Evolutionary conservation across 164 flowering plant species (phyloP).

Genomic region (Magnolia sinica): DNA sequence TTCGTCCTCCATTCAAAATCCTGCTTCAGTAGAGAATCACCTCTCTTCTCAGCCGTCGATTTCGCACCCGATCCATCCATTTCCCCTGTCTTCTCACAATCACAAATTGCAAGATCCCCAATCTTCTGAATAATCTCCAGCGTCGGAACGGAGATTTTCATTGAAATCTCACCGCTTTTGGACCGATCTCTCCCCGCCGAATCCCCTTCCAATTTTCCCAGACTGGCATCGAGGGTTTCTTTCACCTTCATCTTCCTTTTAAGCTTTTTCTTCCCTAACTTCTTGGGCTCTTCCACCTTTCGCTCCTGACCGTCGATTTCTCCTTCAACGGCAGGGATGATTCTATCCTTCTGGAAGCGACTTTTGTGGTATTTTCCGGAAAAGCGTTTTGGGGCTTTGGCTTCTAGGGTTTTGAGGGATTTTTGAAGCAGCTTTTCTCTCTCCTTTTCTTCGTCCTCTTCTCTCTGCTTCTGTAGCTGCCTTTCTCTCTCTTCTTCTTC

Average conservation of each 20-base stretch:
- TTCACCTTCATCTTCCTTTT: neutral
- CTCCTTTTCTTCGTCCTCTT: neutral
- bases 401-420: neutral
- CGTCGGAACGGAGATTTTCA: neutral
- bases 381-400: neutral
- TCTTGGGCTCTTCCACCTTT: neutral
- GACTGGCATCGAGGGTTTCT: neutral
- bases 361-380: neutral
- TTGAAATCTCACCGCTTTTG: neutral
- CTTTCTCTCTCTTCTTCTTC: slow-evolving; percentile 3
- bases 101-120: neutral
- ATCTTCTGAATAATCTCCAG: neutral
- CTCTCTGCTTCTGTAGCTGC: neutral
- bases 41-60: neutral
- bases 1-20: neutral
- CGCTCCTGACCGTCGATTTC: slow-evolving; percentile 1
- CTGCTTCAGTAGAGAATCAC: neutral
- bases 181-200: neutral
- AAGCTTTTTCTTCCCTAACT: neutral
- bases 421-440: neutral
- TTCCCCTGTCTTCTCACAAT: neutral
- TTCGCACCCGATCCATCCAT: neutral
- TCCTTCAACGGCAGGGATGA: neutral
- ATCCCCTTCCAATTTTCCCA: neutral
- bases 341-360: neutral